Base-by-base conservation (phyloP, 768 basidiomycete genomes). In the Boletellus ananas region DNA sequence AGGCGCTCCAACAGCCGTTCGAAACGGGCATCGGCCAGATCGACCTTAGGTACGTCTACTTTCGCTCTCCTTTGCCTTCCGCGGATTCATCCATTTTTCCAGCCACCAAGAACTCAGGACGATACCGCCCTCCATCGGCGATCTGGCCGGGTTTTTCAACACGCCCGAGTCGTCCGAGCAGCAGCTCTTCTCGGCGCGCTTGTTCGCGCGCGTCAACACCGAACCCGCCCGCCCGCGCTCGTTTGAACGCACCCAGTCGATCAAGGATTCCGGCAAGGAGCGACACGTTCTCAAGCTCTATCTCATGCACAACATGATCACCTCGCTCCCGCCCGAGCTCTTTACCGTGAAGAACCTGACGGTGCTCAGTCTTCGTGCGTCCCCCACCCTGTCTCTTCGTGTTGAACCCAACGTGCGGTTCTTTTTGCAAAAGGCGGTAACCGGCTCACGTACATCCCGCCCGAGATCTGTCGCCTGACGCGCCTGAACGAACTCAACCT, bases 301-400 rank as follows among this genome's bases (percentile, higher is more conserved):
- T 52, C 75, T 89, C 0, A 75, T 72, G 16, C 59, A 67, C 6
- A 87, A 89, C 58, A 52, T 47, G 18, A 83, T 90, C 27, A 65
- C 70, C 0, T 63, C 56, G 10, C 64, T 90, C 4, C 87, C 87
- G 4, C 58, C 61, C 1, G 77, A 82, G 51, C 63, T 90, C 4
- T 85, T 87, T 59, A 64, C 62, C 3, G 62, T 89, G 34, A 64
- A 76, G 3, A 76, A 79, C 43, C 62, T 89, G 37, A 83, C 81
- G 2, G 74, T 87, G 2, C 71, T 90, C 0, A 80, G 77, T 46
- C 64, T 90, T 31, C 75, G 87, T 89, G 59, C 43, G 85, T 77
- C 4, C 6, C 48, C 23, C 5, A 1, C 3, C 43, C 39, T 21
- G 34, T 7, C 34, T 33, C 29, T 16, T 36, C 3, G 20, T 18